These are phyloP conservation scores for Cyberlindnera petersonii DNA, from an alignment of 805 yeast species.

Conservation along the genomic window DNA sequence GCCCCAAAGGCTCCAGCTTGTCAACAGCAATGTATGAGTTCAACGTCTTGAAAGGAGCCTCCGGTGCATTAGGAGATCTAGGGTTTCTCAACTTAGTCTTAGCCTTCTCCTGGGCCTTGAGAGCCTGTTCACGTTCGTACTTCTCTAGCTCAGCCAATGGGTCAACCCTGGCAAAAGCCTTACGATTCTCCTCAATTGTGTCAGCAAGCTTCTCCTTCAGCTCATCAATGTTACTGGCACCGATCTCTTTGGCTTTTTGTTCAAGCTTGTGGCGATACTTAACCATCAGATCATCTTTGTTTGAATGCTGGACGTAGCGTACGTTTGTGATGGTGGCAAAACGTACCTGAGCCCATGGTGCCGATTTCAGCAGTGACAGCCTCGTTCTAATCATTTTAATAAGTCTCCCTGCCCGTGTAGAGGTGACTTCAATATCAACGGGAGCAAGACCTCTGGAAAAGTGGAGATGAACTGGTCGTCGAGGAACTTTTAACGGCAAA, in stretches of 20 bases:
- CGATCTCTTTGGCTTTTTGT: constrained; percentile 37
- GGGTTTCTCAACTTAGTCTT: constrained; percentile 32
- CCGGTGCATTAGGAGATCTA: constrained; percentile 34
- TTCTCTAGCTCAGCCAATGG: constrained; percentile 67
- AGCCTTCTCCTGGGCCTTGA: constrained; percentile 25
- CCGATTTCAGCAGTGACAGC: constrained; percentile 2
- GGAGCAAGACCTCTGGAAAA: no score
- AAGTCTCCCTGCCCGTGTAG: no score
- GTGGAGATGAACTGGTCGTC: no score
- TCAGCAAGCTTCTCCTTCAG: constrained; percentile 60
- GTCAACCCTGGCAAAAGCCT: constrained; percentile 57
- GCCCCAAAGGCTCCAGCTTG: constrained; percentile 53
- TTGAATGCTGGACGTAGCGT: constrained; percentile 15
- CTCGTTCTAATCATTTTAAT: constrained; percentile 7
- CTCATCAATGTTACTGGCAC: constrained; percentile 50
- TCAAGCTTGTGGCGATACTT: constrained; percentile 35
- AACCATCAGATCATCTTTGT: constrained; percentile 25
- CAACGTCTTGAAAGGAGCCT: constrained; percentile 66
- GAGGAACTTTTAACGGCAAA: no score
- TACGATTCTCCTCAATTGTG: constrained; percentile 51
- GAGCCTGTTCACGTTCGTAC: constrained; percentile 36
- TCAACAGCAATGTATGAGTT: constrained; percentile 66
- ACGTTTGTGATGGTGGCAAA: constrained; percentile 20
- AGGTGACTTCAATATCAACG: no score
- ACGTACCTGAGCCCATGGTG: constrained; percentile 13